Base-by-base conservation (phyloP, 2,329 filamentous ascomycete species). In the Diaporthe vexans region DNA sequence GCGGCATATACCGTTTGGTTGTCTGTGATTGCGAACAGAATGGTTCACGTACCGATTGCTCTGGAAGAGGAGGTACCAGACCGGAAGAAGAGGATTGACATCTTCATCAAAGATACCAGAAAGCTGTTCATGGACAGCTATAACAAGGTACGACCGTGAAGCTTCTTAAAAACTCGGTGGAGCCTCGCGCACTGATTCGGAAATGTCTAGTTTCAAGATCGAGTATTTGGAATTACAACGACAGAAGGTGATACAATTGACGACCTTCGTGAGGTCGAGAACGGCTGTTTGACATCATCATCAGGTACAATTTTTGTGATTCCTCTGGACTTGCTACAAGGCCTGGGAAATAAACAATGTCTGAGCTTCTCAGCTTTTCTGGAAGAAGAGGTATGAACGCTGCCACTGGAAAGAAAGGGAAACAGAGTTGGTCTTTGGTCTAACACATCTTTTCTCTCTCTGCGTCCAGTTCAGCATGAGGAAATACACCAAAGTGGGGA, bases 21-120 rank as follows among this genome's bases (percentile, higher is more conserved):
- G 1, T 43, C 43, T 19, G 13, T 15, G 5, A 2, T 26, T 61
- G 57, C 21, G 9, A 8, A 43, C 4, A 61, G n/a, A 29, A 61
- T 61, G 57, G 11, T 21, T 6, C 24, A 43, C 5, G 3, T 61
- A n/a, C 57, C 57, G n/a, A 61, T 61, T 13, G 57, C 57, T 7
- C 40, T 61, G 57, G 10, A 37, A 11, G 57, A 61, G 24, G 37
- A 61, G n/a, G 37, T 61, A 5, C 57, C 57, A 26, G n/a, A 61
- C 24, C 35, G 57, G n/a, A 61, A 61, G 35, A 43, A 8, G 7
- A 43, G 57, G 8, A 61, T 61, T 26, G 35, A 61, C 3, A 61
- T 61, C 15, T 61, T 61, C 57, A 61, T 61, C 6, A 61, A 61
- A 19, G 57, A 61, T 13, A 61, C 57, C 9, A n/a, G 57, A 43